A percentile compares a stretch with the other conserved stretches of the same genome.
phyloP scores from a whole-genome alignment of 305 asterid species.

The Coffea humblotiana region DNA sequence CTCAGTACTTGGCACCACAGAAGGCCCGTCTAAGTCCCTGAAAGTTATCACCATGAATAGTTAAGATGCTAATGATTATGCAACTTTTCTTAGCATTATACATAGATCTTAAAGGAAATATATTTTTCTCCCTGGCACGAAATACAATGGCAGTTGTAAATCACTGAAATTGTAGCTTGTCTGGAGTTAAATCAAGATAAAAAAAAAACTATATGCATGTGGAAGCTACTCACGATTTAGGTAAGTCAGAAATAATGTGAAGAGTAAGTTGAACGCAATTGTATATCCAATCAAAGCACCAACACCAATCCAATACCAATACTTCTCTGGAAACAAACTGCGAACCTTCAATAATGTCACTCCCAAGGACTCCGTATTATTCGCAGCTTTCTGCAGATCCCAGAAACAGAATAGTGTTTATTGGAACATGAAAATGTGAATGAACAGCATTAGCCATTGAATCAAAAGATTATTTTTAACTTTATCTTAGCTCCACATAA shows the following conservation, averaged over 20 bases:
- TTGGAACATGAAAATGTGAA: not conserved
- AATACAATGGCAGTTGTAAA: not conserved
- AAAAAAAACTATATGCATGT: slow-evolving; percentile 1
- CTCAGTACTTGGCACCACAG: not conserved
- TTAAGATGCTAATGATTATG: not conserved
- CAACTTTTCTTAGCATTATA: not conserved
- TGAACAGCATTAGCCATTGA: slow-evolving; percentile 17
- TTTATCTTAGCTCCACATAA: not conserved
- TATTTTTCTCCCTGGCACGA: not conserved
- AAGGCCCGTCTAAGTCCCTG: not conserved
- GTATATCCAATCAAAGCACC: slow-evolving; percentile 91
- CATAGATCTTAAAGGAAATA: not conserved
- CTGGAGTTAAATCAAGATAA: not conserved
- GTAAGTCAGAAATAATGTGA: slow-evolving; percentile 68
- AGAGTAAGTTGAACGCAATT: slow-evolving; percentile 71
- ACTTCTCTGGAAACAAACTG: slow-evolving; percentile 72
- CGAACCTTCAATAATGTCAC: slow-evolving; percentile 77
- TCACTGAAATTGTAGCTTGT: not conserved
- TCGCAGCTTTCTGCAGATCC: slow-evolving; percentile 57
- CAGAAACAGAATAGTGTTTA: slow-evolving; percentile 15
- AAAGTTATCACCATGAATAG: not conserved
- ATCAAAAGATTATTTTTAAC: not conserved
- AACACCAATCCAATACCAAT: slow-evolving; percentile 98
- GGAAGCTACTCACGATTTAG: slow-evolving; percentile 75
- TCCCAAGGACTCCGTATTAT: slow-evolving; percentile 63